phyloP scores from a whole-genome alignment of 2,329 filamentous ascomycete species.

The Aspergillus sp. region DNA sequence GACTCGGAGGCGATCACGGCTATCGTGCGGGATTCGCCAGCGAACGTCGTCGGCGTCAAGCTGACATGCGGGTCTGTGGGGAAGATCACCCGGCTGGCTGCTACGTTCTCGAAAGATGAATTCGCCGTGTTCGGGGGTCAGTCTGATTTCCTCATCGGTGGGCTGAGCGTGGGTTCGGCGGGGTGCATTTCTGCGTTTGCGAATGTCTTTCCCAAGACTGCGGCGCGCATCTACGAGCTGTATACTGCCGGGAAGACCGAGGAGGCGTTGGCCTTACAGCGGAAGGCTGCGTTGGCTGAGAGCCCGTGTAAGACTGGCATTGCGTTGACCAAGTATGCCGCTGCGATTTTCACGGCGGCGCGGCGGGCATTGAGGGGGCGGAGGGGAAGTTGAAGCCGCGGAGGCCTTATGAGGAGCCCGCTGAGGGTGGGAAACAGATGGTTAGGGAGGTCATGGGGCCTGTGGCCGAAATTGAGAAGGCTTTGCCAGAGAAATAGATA shows the following conservation, averaged over 20 bases:
- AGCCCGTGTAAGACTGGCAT: constrained; percentile 58
- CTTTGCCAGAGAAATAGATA: not conserved
- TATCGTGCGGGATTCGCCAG: constrained; percentile 40
- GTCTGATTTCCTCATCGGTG: constrained; percentile 59
- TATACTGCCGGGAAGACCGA: constrained; percentile 49
- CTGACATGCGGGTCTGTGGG: constrained; percentile 56
- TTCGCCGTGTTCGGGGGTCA: constrained; percentile 64
- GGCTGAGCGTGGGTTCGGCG: constrained; percentile 44
- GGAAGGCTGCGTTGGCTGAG: constrained; percentile 56
- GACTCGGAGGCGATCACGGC: constrained; percentile 54
- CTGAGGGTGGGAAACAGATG: constrained; percentile 35
- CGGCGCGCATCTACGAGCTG: constrained; percentile 52
- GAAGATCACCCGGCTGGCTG: constrained; percentile 50
- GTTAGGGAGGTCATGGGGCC: constrained; percentile 25
- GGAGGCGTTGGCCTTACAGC: constrained; percentile 54
- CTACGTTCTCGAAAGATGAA: constrained; percentile 42
- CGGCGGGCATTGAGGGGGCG: constrained; percentile 52
- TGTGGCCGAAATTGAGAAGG: not conserved
- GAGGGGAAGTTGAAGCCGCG: constrained; percentile 51
- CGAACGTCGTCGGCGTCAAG: constrained; percentile 55
- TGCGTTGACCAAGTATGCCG: constrained; percentile 59
- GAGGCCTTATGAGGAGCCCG: constrained; percentile 49
- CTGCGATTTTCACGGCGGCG: constrained; percentile 51
- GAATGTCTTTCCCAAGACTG: constrained; percentile 49
- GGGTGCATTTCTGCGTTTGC: constrained; percentile 52